Conservation (phyloP, 2,329 filamentous ascomycete genomes). For the Aspergillus terreus region DNA sequence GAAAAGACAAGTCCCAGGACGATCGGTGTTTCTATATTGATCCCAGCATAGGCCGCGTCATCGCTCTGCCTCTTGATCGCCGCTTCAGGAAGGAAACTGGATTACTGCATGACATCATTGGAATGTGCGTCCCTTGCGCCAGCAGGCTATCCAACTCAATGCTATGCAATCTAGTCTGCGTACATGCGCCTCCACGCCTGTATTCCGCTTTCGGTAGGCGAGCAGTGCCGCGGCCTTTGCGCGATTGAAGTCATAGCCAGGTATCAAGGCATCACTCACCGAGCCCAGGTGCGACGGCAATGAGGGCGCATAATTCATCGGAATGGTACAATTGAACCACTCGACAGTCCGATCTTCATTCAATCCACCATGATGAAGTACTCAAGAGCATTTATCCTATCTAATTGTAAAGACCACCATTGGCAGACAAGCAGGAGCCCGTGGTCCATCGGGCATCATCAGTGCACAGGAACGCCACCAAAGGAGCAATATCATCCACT, state of each 20-base stretch:
- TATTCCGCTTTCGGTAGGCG: too few species aligned
- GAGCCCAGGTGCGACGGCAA: too few species aligned
- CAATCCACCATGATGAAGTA: too few species aligned
- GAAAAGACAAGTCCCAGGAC: too few species aligned
- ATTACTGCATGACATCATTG: not conserved
- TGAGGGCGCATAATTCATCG: conserved; percentile 10
- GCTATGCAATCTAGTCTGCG: too few species aligned
- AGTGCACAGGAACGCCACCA: conserved; percentile 29
- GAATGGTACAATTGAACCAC: conserved; percentile 27
- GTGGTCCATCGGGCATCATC: conserved; percentile 30
- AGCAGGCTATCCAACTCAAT: too few species aligned
- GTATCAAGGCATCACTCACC: too few species aligned
- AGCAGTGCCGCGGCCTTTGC: too few species aligned
- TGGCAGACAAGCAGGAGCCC: conserved; percentile 25
- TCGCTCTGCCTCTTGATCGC: not conserved
- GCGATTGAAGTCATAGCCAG: too few species aligned
- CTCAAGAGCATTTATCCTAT: too few species aligned
- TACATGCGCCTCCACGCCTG: too few species aligned
- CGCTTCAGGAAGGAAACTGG: not conserved
- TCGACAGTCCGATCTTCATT: not conserved
- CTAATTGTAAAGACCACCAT: conserved; percentile 22
- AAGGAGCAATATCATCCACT: conserved; percentile 28
- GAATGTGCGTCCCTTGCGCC: not conserved
- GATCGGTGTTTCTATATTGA: not conserved
- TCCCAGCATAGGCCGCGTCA: not conserved